Evolutionary conservation across 371 early-diverging fungal species (phyloP).

Genomic region (Fennellomyces sp.): DNA sequence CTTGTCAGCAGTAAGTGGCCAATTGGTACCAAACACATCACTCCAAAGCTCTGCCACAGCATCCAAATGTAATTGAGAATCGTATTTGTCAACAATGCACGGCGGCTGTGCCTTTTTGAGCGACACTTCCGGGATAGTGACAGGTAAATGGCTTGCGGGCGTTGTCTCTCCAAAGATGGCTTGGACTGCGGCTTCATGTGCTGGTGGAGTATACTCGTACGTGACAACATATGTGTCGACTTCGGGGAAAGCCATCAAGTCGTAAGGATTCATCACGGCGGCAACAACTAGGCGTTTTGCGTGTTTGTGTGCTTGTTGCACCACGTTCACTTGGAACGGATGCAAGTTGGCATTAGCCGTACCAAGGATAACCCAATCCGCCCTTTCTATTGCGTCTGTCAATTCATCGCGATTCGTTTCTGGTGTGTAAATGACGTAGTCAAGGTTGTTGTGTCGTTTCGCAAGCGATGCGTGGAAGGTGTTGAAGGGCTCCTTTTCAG

Average conservation of each 20-base stretch:
- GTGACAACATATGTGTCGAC: constrained; percentile 44
- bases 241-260: constrained; percentile 40
- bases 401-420: constrained; percentile 18
- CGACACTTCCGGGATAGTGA: constrained; percentile 29
- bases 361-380: constrained; percentile 39
- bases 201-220: constrained; percentile 53
- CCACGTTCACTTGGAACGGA: constrained; percentile 42
- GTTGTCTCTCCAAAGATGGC: constrained; percentile 42
- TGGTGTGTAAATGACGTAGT: constrained; percentile 29
- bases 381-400: constrained; percentile 18
- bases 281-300: constrained; percentile 30
- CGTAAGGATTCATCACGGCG: constrained; percentile 53
- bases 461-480: constrained; percentile 30
- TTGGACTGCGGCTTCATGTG: constrained; percentile 43
- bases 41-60: constrained; percentile 29
- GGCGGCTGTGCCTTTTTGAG: neutral
- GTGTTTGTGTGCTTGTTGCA: constrained; percentile 21
- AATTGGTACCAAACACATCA: constrained; percentile 11
- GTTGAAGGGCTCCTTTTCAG: constrained; percentile 47
- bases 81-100: constrained; percentile 3
- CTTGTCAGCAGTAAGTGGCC: constrained; percentile 32
- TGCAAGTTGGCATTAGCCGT: constrained; percentile 53
- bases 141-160: constrained; percentile 29
- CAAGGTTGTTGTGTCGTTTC: constrained; percentile 30
- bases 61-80: constrained; percentile 11